Evolutionary conservation across 2,329 filamentous ascomycete species (phyloP), one percentile per base, ranked within the genome.

Genomic region (Lizonia empirigonia): DNA sequence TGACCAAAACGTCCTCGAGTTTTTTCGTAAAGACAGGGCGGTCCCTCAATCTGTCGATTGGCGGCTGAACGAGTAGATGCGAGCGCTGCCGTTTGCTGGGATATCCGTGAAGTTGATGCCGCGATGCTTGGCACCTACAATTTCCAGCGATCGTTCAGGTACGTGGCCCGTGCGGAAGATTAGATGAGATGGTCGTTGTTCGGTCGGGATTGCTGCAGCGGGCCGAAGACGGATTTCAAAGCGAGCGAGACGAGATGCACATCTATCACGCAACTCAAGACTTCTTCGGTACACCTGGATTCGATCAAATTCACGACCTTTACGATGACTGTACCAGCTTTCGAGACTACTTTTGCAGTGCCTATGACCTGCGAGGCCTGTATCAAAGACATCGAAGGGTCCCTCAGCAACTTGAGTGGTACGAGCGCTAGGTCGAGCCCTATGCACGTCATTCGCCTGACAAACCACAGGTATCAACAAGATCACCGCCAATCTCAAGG

Each of bases 321-420:
- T 29, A 63, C 39, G 12, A 72, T 72, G 70, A 65, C 65, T 12
- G 63, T 72, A 19, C 69, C 69, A 7, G 50, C 60, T 12, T 72
- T 72, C 30, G 70, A 97, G 88, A 96, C 93, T 55, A 88, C 93
- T 59, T 97, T 97, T 75, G 91, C 93, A 58, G 94, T 97, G 63
- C 92, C 91, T 47, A 87, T 97, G 80, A 91, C 87, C 76, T 97
- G 94, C 78, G 88, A 96, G 65, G 80, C 83, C 69, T 97, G 94
- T 78, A 85, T 96, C 73, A 88, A 92, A 74, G 87, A 91, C 66
- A 86, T 99, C 71, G 91, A 91, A 67, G 83, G 84, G 58, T 86
- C 90, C 38, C 78, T 97, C 41, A 83, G 88, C 73, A 85, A 88
- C 68, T 77, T 97, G 34, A 80, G 85, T 67, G 85, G 84, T 86